Base-by-base conservation (phyloP, 208 protist genomes). In the Crithidia fasciculata region DNA sequence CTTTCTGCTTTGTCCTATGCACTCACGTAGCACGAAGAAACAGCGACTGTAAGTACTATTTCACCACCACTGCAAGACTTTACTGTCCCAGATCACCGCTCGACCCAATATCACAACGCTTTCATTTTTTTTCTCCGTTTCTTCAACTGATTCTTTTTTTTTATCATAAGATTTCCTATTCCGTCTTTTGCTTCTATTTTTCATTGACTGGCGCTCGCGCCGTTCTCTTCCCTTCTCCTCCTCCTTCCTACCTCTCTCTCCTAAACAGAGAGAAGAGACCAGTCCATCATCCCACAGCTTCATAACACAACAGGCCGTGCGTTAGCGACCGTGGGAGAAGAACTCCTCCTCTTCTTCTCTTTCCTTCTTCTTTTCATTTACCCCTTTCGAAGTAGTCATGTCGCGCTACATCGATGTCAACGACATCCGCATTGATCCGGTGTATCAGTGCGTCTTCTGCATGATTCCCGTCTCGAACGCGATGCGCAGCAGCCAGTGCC, bases 361-460 rank as follows among this genome's bases (percentile, higher is more conserved):
- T 37, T 45, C 2, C 8, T 18, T 59, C 6, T 39, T 16, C 3
- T 4, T n/a, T 10, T 41, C 18, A 9, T 69, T 53, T 18, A 0
- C 9, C 40, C 2, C 1, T 36, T 41, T 36, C 41, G 2, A 37
- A 43, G 28, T 28, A 19, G 28, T 36, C 2, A 72, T 62, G 57
- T 44, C 44, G 37, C 57, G 68, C 36, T 62, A 9, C 56, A 52
- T 64, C 16, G n/a, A 72, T 13, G 68, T 58, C 4, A 44, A 64
- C 36, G 53, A 72, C 39, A 62, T 62, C 44, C 68, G 57, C 39
- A 45, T 63, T 8, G 47, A 57, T 54, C 56, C 53, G 57, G 57
- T 40, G 37, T 72, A 64, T 47, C 47, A 47, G 8, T 72, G 67
- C 56, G 68, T 62, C 36, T 65, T 47, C n/a, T 64, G 56, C 56